phyloP scores from a whole-genome alignment of 768 basidiomycete species.

The Psilocybe sp. region DNA sequence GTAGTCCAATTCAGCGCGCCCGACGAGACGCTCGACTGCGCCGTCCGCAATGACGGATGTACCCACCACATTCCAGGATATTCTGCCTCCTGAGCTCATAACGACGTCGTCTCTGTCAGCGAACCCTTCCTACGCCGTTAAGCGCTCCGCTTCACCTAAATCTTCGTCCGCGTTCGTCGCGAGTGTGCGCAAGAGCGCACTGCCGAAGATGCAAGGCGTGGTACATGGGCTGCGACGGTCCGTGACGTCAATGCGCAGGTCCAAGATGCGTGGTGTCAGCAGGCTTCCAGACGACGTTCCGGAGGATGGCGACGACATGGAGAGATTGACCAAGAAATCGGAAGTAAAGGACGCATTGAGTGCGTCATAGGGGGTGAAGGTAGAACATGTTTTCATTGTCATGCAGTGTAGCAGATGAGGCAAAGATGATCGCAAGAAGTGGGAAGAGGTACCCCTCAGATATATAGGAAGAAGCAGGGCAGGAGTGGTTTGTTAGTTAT shows the following conservation, averaged over 20 bases:
- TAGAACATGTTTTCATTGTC: too few species aligned
- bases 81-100: conserved; percentile 45
- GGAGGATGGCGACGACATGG: too few species aligned
- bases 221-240: conserved; percentile 33
- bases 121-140: background rate
- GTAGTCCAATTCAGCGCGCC: background rate
- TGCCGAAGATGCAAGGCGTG: conserved; percentile 39
- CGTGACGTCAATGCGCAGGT: conserved; percentile 30
- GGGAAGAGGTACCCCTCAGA: too few species aligned
- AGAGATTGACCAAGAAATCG: too few species aligned
- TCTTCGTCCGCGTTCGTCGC: conserved; percentile 22
- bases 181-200: conserved; percentile 27
- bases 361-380: too few species aligned
- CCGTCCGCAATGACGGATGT: background rate
- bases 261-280: conserved; percentile 19
- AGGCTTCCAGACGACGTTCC: too few species aligned
- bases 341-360: too few species aligned
- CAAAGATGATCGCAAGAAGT: too few species aligned
- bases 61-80: conserved; percentile 17
- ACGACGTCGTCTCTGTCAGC: conserved; percentile 32
- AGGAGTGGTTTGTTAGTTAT: too few species aligned
- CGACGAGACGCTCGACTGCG: background rate
- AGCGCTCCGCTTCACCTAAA: background rate
- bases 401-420: too few species aligned
- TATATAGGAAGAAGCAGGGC: too few species aligned